phyloP scores from a whole-genome alignment of 2,329 filamentous ascomycete species.

The Colletotrichum salicis region DNA sequence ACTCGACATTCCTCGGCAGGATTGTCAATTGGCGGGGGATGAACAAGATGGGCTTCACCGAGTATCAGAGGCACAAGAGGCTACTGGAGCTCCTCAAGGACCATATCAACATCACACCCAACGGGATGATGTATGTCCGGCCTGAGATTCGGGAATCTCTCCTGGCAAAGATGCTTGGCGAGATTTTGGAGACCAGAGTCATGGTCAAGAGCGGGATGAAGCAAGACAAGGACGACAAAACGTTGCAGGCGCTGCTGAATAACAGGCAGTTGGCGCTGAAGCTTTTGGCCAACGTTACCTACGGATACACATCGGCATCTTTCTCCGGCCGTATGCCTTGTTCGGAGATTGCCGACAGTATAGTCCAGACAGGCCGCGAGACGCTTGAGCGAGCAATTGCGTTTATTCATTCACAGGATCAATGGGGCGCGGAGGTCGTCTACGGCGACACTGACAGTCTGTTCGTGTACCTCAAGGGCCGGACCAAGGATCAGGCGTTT shows the following conservation, averaged over 20 bases:
- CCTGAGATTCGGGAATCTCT: slow-evolving; percentile 87
- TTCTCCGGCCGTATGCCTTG: slow-evolving; percentile 99
- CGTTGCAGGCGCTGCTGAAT: slow-evolving; percentile 86
- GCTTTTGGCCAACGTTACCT: slow-evolving; percentile 97
- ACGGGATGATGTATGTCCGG: slow-evolving; percentile 96
- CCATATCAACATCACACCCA: slow-evolving; percentile 91
- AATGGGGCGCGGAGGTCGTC: slow-evolving; percentile 95
- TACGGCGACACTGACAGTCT: slow-evolving; percentile 98
- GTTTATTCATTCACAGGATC: slow-evolving; percentile 85
- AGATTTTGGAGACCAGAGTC: slow-evolving; percentile 93
- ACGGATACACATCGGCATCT: slow-evolving; percentile 95
- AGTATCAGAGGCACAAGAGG: slow-evolving; percentile 82
- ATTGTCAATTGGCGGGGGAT: slow-evolving; percentile 88
- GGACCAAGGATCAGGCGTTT: slow-evolving; percentile 89
- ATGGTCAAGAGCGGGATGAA: slow-evolving; percentile 99
- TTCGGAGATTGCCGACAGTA: slow-evolving; percentile 96
- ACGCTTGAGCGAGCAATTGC: slow-evolving; percentile 95
- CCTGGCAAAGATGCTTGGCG: slow-evolving; percentile 93
- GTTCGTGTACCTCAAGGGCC: slow-evolving; percentile 89
- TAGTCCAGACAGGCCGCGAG: slow-evolving; percentile 94
- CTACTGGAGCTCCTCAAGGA: slow-evolving; percentile 82
- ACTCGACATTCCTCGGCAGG: slow-evolving; percentile 93
- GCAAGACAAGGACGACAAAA: slow-evolving; percentile 86
- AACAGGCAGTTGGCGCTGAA: slow-evolving; percentile 95
- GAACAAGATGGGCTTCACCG: slow-evolving; percentile 93